Evolutionary conservation across 2,329 filamentous ascomycete genomes (phyloP).

Genomic region (Dactylonectria macrodidyma): DNA sequence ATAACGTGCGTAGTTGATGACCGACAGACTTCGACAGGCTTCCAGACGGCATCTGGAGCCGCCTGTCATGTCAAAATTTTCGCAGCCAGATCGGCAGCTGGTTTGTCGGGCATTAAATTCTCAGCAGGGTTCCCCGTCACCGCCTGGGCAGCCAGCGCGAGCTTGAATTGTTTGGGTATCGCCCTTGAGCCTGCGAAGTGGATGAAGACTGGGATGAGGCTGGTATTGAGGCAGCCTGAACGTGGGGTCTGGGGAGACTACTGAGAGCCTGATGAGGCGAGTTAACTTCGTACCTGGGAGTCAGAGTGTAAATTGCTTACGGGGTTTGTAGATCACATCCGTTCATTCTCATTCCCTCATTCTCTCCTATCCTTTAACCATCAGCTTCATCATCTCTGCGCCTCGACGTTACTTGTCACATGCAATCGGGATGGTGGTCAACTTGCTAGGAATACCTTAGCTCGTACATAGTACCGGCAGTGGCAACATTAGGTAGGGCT

Average conservation of each 20-base stretch:
- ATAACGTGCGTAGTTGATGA: background rate
- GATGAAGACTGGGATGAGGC: conserved; percentile 31
- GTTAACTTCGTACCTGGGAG: conserved; percentile 18
- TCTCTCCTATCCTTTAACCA: background rate
- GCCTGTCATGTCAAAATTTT: conserved; percentile 4
- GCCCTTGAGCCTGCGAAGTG: conserved; percentile 8
- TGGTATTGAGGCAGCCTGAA: conserved; percentile 34
- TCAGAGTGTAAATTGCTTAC: conserved; percentile 9
- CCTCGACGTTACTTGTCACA: background rate
- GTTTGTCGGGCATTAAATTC: conserved; percentile 41
- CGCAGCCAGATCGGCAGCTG: conserved; percentile 30
- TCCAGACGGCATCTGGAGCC: conserved; percentile 1
- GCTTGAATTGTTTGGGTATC: conserved; percentile 27
- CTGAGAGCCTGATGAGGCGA: conserved; percentile 38
- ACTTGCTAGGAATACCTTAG: background rate
- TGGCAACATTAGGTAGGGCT: background rate
- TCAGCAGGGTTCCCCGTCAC: conserved; percentile 32
- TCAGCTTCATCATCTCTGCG: background rate
- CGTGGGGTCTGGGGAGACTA: conserved; percentile 28
- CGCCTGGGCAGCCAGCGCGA: conserved; percentile 31
- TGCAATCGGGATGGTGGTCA: background rate
- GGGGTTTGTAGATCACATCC: background rate
- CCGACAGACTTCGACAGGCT: conserved; percentile 8
- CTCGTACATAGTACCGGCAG: background rate
- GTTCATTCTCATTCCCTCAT: background rate